Conservation (phyloP, 140 eudicot genomes). For the Ambrosia hybrid region DNA sequence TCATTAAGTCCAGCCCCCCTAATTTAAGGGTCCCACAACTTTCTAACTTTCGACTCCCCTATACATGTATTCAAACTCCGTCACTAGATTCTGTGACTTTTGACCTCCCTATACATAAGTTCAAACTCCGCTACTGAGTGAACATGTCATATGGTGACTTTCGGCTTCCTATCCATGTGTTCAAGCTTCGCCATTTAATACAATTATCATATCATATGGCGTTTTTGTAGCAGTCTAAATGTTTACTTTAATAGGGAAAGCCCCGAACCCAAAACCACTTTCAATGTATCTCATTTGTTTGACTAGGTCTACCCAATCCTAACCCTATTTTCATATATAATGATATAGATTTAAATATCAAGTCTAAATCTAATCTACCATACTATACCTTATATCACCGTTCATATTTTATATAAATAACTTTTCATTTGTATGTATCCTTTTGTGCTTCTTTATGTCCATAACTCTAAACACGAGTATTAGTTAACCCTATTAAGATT, state of each 20-base stretch:
- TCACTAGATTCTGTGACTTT: too few relatives aligned
- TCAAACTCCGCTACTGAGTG: too few relatives aligned
- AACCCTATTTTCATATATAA: constrained; percentile 26
- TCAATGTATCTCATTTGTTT: constrained; percentile 55
- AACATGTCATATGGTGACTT: too few relatives aligned
- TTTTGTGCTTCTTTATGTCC: not conserved
- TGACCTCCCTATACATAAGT: too few relatives aligned
- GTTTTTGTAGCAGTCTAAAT: constrained; percentile 71
- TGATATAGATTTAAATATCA: constrained; percentile 2
- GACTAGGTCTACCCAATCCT: constrained; percentile 39
- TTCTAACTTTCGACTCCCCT: too few relatives aligned
- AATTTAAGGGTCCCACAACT: too few relatives aligned
- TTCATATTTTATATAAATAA: constrained; percentile 10
- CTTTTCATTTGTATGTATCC: not conserved
- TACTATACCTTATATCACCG: constrained; percentile 20
- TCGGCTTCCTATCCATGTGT: too few relatives aligned
- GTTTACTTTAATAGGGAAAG: constrained; percentile 38
- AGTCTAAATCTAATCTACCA: constrained; percentile 32
- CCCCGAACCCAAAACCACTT: constrained; percentile 35
- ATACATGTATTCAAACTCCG: too few relatives aligned
- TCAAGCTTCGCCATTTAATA: too few relatives aligned
- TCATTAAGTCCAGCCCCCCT: too few relatives aligned
- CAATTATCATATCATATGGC: constrained; percentile 51
- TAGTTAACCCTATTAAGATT: not conserved
- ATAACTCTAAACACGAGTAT: constrained; percentile 7